A percentile compares a stretch with the other conserved stretches of the same genome.
These are phyloP conservation scores for Tolypocladium endophyticum DNA, from an alignment of 2,329 filamentous ascomycete species.

Conservation along the genomic window DNA sequence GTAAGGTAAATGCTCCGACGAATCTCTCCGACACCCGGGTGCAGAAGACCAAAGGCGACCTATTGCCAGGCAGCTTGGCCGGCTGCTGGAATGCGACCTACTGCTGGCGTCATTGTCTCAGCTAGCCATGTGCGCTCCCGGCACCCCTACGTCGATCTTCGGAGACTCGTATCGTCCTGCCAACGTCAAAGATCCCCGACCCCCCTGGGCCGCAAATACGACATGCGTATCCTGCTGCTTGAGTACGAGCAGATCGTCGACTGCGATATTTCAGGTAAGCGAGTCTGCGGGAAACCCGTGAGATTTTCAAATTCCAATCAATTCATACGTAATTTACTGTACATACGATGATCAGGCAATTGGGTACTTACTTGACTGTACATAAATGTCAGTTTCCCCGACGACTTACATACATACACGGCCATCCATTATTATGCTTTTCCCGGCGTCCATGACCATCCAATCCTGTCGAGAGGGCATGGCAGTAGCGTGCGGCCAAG, in stretches of 20 bases:
- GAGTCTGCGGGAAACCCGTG: neutral
- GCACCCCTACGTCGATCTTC: too few relatives aligned
- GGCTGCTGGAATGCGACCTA: neutral
- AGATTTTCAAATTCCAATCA: too few relatives aligned
- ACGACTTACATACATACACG: neutral
- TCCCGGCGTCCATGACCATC: neutral
- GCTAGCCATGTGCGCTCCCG: neutral
- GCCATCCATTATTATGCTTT: neutral
- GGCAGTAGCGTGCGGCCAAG: neutral
- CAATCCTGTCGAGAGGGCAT: neutral
- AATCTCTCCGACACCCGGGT: neutral
- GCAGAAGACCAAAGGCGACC: neutral
- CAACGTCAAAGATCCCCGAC: neutral
- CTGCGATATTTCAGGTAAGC: neutral
- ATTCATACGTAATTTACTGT: too few relatives aligned
- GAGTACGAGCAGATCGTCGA: neutral
- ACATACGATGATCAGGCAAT: too few relatives aligned
- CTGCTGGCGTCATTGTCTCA: neutral
- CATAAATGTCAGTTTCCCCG: neutral
- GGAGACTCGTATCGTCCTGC: neutral
- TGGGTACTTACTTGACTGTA: too few relatives aligned
- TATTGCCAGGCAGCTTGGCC: too few relatives aligned
- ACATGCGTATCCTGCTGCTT: neutral
- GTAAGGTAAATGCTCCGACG: neutral
- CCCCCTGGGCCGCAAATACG: neutral